phyloP scores from a whole-genome alignment of 768 basidiomycete genomes.

The Rhodotorula toruloides region DNA sequence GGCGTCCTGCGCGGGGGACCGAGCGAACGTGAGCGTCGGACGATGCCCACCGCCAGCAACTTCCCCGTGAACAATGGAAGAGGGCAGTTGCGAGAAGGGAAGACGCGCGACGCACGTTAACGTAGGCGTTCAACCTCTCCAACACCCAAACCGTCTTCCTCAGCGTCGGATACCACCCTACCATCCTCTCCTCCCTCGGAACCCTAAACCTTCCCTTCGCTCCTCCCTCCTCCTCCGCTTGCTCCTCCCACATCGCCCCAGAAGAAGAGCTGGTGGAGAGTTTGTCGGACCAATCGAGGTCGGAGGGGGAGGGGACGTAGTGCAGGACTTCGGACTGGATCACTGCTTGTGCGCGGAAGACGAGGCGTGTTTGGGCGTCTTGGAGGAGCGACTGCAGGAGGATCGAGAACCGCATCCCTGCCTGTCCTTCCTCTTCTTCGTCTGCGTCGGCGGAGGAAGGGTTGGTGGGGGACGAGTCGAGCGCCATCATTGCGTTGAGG shows the following conservation, averaged over 20 bases:
- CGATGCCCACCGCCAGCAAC: too few species aligned
- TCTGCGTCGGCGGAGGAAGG: constrained; percentile 45
- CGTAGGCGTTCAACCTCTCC: constrained; percentile 79
- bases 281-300: constrained; percentile 80
- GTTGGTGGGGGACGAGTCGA: constrained; percentile 42
- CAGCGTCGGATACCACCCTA: constrained; percentile 88
- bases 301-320: constrained; percentile 68
- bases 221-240: not conserved
- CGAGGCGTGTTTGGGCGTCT: constrained; percentile 89
- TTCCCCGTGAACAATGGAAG: not conserved
- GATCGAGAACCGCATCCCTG: constrained; percentile 68
- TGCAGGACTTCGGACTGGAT: constrained; percentile 82
- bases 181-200: constrained; percentile 65
- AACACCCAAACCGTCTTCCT: constrained; percentile 86
- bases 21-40: too few species aligned
- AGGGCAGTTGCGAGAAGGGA: too few species aligned
- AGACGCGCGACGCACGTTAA: constrained; percentile 76
- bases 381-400: constrained; percentile 84
- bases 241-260: constrained; percentile 12
- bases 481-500: constrained; percentile 89
- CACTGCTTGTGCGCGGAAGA: constrained; percentile 91
- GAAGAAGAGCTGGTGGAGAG: constrained; percentile 56
- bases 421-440: constrained; percentile 45
- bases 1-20: constrained; percentile 58
- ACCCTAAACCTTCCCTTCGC: constrained; percentile 56